Evolutionary conservation across 345 rosid genomes (phyloP), one percentile per base, ranked within the genome.

Genomic region (Citrus glauca): DNA sequence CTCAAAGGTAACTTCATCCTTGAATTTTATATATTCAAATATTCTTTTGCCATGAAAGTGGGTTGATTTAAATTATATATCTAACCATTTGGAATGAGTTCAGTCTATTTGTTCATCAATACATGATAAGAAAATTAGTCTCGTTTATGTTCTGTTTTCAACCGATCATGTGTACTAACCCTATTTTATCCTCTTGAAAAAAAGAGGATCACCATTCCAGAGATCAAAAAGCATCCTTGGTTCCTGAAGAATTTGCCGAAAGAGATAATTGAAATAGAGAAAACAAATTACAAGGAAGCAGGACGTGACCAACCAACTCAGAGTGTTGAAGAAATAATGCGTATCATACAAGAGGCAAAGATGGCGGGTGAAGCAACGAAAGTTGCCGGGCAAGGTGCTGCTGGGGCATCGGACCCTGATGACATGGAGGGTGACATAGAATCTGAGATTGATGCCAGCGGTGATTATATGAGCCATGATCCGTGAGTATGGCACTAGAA

Each of bases 201-300:
- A 50, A 38, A 91, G 96, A 89, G 96, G 85, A 89, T 91, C 69
- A 81, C 87, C 17, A 85, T 91, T 53, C 88, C 89, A 24, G 93
- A 90, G 81, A 90, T 91, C 13, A 90, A 91, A 84, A 82, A 84
- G 80, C 92, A 90, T 30, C 89, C 90, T 40, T 91, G 93, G 93
- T 91, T 90, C 74, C 87, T 85, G 63, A 89, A 86, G 76, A 91
- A 90, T 53, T 68, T 90, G 65, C 88, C 93, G 0, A 90, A 82
- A 74, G 96, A 90, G 79, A 72, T 90, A 35, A 77, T 86, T 28
- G 91, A 88, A 68, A 87, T 87, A 9, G 92, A 87, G 84, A 86
- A 79, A 67, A 81, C 89, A 42, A 87, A 83, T 79, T 80, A n/a
- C 50, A 77, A 32, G 5, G 81, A 78, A 57, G 73, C 78, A 40